phyloP scores from a whole-genome alignment of 129 eudicot species.

The Flaveria sonorensis region DNA sequence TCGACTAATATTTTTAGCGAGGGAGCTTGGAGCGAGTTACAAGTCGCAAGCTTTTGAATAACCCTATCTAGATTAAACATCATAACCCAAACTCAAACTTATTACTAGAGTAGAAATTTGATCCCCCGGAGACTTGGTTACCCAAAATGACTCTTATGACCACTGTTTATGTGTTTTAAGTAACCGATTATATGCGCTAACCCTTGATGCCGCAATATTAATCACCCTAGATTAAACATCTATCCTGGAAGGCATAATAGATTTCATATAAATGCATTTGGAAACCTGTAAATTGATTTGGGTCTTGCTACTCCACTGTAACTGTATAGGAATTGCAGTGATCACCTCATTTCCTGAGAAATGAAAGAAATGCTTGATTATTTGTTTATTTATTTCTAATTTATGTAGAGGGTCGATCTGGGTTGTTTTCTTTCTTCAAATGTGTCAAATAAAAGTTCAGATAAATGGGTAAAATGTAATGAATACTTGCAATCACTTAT shows the following conservation, averaged over 20 bases:
- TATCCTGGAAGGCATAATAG: not conserved
- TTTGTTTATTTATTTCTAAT: not conserved
- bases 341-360: slow-evolving; percentile 19
- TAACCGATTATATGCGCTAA: not conserved
- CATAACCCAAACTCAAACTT: too few species aligned
- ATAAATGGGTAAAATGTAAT: not conserved
- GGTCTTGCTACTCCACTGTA: too few species aligned
- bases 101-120: too few species aligned
- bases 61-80: too few species aligned
- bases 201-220: not conserved
- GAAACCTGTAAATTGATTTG: too few species aligned
- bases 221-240: not conserved
- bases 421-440: not conserved
- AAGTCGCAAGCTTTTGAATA: too few species aligned
- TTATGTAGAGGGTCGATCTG: not conserved
- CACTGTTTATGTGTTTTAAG: not conserved
- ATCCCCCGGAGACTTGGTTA: too few species aligned
- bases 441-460: not conserved
- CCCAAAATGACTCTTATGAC: not conserved
- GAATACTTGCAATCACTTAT: not conserved
- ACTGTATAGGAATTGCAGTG: slow-evolving; percentile 19
- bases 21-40: too few species aligned
- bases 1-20: too few species aligned
- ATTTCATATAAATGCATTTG: too few species aligned
- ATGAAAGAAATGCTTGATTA: slow-evolving; percentile 8